These are phyloP conservation scores for Chalciporus chontae DNA, from an alignment of 768 basidiomycete species.

Conservation along the genomic window DNA sequence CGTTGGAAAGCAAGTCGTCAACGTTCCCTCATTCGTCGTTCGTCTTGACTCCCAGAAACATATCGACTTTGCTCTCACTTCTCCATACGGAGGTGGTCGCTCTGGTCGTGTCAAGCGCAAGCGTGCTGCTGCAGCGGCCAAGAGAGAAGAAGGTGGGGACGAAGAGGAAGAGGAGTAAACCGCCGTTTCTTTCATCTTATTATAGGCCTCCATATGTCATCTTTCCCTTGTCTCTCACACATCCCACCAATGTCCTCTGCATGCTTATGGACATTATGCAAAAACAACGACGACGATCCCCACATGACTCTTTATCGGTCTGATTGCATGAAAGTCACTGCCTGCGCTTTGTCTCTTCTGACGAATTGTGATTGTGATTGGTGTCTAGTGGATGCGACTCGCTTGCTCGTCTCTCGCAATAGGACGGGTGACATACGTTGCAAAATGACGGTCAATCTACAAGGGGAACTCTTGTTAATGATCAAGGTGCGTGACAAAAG, in stretches of 20 bases:
- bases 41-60: slow-evolving; percentile 99
- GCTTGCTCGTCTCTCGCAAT: too few species aligned
- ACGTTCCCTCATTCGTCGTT: slow-evolving; percentile 97
- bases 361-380: too few species aligned
- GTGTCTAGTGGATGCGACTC: too few species aligned
- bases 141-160: slow-evolving; percentile 86
- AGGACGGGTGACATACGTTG: too few species aligned
- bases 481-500: too few species aligned
- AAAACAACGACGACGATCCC: slow-evolving; percentile 24
- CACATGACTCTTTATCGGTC: slow-evolving; percentile 12
- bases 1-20: slow-evolving; percentile 99
- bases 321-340: too few species aligned
- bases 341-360: too few species aligned
- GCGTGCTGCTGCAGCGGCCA: slow-evolving; percentile 89
- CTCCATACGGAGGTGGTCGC: slow-evolving; percentile 93
- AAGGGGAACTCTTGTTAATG: too few species aligned
- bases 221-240: slow-evolving; percentile 20
- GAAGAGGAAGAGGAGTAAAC: slow-evolving; percentile 86
- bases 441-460: too few species aligned
- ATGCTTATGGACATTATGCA: slow-evolving; percentile 28
- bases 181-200: slow-evolving; percentile 18
- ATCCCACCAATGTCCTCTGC: slow-evolving; percentile 23
- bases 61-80: slow-evolving; percentile 98
- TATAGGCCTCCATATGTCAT: slow-evolving; percentile 24
- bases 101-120: slow-evolving; percentile 98